Percentiles rank a stretch among this genome's conserved stretches.
phyloP scores from a whole-genome alignment of 345 rosid genomes.

The Streptanthus diversifolius region DNA sequence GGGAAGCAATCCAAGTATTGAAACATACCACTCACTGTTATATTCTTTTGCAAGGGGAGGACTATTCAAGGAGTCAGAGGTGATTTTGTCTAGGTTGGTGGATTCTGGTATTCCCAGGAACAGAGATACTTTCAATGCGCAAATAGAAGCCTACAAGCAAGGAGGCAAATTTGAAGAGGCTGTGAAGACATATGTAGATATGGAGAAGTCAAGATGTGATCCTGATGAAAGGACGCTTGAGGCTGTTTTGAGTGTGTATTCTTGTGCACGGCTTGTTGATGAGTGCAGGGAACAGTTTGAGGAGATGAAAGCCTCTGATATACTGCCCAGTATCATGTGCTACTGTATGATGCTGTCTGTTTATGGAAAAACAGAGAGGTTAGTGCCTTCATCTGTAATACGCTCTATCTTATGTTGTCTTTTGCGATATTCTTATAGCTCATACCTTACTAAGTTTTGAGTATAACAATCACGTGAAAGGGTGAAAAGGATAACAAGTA shows the following conservation, averaged over 20 bases:
- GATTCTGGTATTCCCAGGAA: conserved; percentile 61
- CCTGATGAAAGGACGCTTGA: conserved; percentile 90
- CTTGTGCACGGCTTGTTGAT: conserved; percentile 80
- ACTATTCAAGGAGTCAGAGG: conserved; percentile 67
- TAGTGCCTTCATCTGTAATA: conserved; percentile 28
- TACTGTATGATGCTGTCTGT: conserved; percentile 96
- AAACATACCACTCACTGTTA: conserved; percentile 78
- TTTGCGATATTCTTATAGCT: not conserved
- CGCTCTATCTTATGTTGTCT: not conserved
- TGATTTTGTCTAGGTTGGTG: conserved; percentile 56
- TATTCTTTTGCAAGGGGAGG: conserved; percentile 88
- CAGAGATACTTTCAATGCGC: conserved; percentile 77
- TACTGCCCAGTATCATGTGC: conserved; percentile 80
- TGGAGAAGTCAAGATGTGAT: conserved; percentile 81
- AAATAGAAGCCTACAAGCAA: conserved; percentile 89
- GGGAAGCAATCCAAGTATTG: conserved; percentile 69
- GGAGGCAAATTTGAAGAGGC: conserved; percentile 93
- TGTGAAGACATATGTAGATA: conserved; percentile 72
- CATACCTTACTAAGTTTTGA: not conserved
- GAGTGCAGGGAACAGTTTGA: conserved; percentile 90
- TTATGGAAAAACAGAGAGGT: conserved; percentile 80
- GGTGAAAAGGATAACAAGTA: not conserved
- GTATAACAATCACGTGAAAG: not conserved
- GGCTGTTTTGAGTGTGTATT: conserved; percentile 79
- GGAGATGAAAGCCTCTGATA: conserved; percentile 77